phyloP scores from a whole-genome alignment of 192 early-diverging fungal species.

The Coemansia sp. region DNA sequence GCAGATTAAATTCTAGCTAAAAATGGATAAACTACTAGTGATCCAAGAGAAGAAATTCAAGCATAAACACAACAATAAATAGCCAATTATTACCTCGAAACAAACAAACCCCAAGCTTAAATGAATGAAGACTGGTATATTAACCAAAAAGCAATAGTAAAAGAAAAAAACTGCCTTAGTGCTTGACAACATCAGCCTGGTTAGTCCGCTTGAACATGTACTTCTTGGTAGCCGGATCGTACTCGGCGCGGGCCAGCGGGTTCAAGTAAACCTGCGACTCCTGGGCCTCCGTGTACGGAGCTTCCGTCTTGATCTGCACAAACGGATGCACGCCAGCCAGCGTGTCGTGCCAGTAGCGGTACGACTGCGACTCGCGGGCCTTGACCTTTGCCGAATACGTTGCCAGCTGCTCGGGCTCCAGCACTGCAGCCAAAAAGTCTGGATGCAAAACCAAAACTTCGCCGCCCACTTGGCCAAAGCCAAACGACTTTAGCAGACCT shows the following conservation, averaged over 20 bases:
- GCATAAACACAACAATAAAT: no score
- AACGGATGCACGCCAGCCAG: constrained; percentile 79
- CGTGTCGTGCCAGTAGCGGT: constrained; percentile 90
- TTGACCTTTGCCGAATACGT: constrained; percentile 69
- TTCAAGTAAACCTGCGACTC: constrained; percentile 85
- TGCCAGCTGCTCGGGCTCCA: constrained; percentile 69
- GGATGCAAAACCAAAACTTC: constrained; percentile 86
- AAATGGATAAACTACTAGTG: no score
- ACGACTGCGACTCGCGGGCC: constrained; percentile 71
- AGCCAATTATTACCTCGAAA: no score
- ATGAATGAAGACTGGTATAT: neutral
- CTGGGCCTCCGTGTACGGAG: constrained; percentile 82
- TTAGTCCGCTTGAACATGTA: constrained; percentile 45
- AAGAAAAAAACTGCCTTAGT: constrained; percentile 11
- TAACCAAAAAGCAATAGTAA: neutral
- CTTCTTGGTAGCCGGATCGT: constrained; percentile 66
- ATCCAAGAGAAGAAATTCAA: no score
- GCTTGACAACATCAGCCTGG: constrained; percentile 24
- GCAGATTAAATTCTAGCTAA: no score
- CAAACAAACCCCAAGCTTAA: neutral
- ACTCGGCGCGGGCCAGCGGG: constrained; percentile 78
- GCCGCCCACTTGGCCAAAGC: constrained; percentile 93
- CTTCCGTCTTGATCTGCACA: constrained; percentile 80
- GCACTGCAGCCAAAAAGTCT: constrained; percentile 77
- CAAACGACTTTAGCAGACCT: constrained; percentile 88